phyloP scores from a whole-genome alignment of 352 stramenopile species.

The Thalassiosira hispida region DNA sequence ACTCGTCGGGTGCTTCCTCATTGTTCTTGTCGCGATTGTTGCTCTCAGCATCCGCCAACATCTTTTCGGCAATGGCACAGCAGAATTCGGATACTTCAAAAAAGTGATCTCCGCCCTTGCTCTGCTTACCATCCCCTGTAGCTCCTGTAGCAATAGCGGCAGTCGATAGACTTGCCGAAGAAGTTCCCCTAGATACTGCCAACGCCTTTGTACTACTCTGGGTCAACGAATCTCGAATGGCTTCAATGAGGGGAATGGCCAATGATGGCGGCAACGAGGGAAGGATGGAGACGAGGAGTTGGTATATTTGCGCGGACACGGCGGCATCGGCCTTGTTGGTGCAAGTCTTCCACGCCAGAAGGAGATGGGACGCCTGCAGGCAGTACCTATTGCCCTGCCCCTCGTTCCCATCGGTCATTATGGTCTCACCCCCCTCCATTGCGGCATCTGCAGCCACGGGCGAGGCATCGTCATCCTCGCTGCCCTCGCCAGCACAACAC shows the following conservation, averaged over 20 bases:
- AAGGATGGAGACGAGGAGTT: slow-evolving; percentile 82
- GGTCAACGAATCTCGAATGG: slow-evolving; percentile 65
- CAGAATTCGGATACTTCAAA: slow-evolving; percentile 84
- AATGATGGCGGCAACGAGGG: slow-evolving; percentile 68
- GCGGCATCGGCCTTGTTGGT: slow-evolving; percentile 77
- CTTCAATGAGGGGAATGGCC: slow-evolving; percentile 75
- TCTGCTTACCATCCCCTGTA: slow-evolving; percentile 30
- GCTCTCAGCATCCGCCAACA: slow-evolving; percentile 33
- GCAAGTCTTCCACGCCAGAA: slow-evolving; percentile 84
- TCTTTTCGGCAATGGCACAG: slow-evolving; percentile 67
- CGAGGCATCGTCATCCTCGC: slow-evolving; percentile 8
- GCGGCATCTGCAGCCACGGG: neutral
- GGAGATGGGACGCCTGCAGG: slow-evolving; percentile 76
- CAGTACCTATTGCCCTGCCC: slow-evolving; percentile 56
- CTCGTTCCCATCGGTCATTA: no score
- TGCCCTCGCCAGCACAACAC: slow-evolving; percentile 58
- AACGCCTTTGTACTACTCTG: slow-evolving; percentile 12
- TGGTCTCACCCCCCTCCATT: neutral
- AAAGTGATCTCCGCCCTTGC: slow-evolving; percentile 52
- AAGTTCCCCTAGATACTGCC: neutral
- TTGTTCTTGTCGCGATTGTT: slow-evolving; percentile 34
- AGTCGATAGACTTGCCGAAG: no score
- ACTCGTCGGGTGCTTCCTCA: slow-evolving; percentile 24
- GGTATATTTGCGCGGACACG: slow-evolving; percentile 81
- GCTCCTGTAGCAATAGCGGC: no score